A percentile compares a stretch with the other conserved stretches of the same genome.
Conservation (phyloP, 345 rosid genomes). For the Noccaea caerulescens region DNA sequence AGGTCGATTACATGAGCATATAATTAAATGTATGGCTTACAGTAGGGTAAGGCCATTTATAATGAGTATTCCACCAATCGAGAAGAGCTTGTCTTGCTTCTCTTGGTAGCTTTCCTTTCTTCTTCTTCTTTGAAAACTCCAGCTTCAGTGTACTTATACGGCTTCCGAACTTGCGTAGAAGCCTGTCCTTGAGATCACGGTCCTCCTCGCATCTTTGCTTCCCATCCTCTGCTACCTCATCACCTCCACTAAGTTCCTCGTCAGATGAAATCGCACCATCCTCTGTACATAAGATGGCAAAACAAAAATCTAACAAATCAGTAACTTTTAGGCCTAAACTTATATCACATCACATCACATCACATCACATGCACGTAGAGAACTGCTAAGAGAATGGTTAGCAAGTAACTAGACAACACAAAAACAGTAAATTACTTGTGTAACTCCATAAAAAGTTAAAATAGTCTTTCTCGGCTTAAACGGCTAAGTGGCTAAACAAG, state of each 20-base stretch:
- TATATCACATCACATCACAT: neutral
- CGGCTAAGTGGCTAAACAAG: slow-evolving; percentile 33
- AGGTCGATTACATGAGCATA: neutral
- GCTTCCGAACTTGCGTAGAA: slow-evolving; percentile 70
- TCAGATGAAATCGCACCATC: slow-evolving; percentile 71
- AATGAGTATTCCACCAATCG: slow-evolving; percentile 81
- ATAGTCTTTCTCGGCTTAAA: slow-evolving; percentile 30
- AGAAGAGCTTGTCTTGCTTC: slow-evolving; percentile 82
- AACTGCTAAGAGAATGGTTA: neutral
- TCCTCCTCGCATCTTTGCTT: slow-evolving; percentile 62
- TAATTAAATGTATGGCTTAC: slow-evolving; percentile 42
- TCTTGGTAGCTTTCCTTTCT: slow-evolving; percentile 85
- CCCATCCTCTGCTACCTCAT: slow-evolving; percentile 57
- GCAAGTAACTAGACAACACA: neutral
- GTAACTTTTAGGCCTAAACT: neutral
- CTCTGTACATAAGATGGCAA: slow-evolving; percentile 42
- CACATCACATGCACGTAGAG: slow-evolving; percentile 9
- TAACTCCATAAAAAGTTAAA: neutral
- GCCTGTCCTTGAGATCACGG: slow-evolving; percentile 63
- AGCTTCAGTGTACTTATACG: slow-evolving; percentile 73
- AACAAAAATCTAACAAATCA: neutral
- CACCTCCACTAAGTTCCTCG: slow-evolving; percentile 69
- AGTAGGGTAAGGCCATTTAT: slow-evolving; percentile 93
- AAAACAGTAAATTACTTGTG: neutral
- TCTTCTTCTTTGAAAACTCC: slow-evolving; percentile 86